Percentiles rank a stretch among this genome's conserved stretches.
These are phyloP conservation scores for Microbotryomycetes sp. DNA, from an alignment of 1,284 basidiomycete species.

Conservation along the genomic window DNA sequence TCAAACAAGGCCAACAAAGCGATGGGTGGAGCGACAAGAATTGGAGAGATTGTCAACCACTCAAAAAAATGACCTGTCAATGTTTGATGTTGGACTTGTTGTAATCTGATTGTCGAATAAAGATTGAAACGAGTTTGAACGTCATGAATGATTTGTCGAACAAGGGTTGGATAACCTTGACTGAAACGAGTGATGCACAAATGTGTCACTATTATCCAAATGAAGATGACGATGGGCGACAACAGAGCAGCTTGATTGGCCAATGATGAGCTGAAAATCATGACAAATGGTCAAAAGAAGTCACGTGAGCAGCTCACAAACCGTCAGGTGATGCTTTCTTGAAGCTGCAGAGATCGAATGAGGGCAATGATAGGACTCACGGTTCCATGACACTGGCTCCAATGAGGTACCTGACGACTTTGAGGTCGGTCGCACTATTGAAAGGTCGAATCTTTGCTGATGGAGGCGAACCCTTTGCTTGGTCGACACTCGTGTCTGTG, in stretches of 20 bases:
- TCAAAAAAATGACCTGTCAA: slow-evolving; percentile 11
- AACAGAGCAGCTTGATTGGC: slow-evolving; percentile 26
- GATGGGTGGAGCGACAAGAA: slow-evolving; percentile 25
- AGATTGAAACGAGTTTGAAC: no score
- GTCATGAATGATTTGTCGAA: slow-evolving; percentile 8
- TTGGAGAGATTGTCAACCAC: slow-evolving; percentile 15
- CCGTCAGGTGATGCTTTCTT: neutral
- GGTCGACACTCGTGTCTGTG: no score
- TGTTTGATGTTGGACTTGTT: neutral
- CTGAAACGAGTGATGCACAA: slow-evolving; percentile 9
- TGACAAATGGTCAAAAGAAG: neutral
- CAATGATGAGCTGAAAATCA: slow-evolving; percentile 11
- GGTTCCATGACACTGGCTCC: slow-evolving; percentile 27
- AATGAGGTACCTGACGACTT: slow-evolving; percentile 25
- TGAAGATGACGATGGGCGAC: slow-evolving; percentile 12
- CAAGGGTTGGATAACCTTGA: slow-evolving; percentile 20
- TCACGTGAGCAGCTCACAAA: neutral
- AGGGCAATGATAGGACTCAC: slow-evolving; percentile 5
- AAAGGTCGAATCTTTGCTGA: slow-evolving; percentile 23
- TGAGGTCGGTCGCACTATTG: slow-evolving; percentile 15
- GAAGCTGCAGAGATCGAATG: neutral
- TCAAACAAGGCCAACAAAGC: slow-evolving; percentile 29
- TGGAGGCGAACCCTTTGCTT: slow-evolving; percentile 6
- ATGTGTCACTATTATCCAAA: slow-evolving; percentile 13
- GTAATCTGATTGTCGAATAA: no score